phyloP scores from a whole-genome alignment of 2,329 filamentous ascomycete genomes.

The Alternaria gaisen region DNA sequence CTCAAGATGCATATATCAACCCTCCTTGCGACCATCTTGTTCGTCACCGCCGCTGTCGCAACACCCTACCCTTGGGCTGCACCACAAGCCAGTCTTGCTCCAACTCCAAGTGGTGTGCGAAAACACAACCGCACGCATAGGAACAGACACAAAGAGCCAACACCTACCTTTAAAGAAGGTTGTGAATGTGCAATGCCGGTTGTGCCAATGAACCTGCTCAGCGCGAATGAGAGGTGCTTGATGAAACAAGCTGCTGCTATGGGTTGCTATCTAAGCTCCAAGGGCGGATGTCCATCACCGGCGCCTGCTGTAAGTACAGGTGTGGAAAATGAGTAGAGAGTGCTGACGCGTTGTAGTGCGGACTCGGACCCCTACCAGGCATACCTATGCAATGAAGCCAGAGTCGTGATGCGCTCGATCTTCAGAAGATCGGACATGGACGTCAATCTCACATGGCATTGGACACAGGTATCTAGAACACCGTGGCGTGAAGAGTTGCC shows the following conservation, averaged over 20 bases:
- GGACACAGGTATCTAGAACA: not conserved
- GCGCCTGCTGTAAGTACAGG: constrained; percentile 23
- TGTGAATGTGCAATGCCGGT: constrained; percentile 39
- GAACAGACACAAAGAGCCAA: constrained; percentile 34
- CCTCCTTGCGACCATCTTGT: constrained; percentile 20
- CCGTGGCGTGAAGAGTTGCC: not conserved
- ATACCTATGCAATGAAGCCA: not conserved
- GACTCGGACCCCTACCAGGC: constrained; percentile 20
- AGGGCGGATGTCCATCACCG: constrained; percentile 30
- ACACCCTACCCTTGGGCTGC: constrained; percentile 30
- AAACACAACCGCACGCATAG: constrained; percentile 21
- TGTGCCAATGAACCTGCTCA: constrained; percentile 36
- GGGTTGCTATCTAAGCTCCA: constrained; percentile 27
- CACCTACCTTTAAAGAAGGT: constrained; percentile 34
- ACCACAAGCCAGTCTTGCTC: constrained; percentile 14
- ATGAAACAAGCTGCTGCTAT: constrained; percentile 26
- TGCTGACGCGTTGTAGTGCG: constrained; percentile 17
- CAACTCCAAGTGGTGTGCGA: not conserved
- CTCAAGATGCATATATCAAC: constrained; percentile 30
- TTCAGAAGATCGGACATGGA: not conserved
- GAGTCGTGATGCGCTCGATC: not conserved
- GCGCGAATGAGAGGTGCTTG: constrained; percentile 31
- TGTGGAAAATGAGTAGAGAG: not conserved
- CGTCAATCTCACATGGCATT: not conserved
- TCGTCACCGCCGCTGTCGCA: constrained; percentile 27